A percentile compares a stretch with the other conserved stretches of the same genome.
Conservation (phyloP, 768 basidiomycete genomes). For the Lanmaoa pseudosensibilis region DNA sequence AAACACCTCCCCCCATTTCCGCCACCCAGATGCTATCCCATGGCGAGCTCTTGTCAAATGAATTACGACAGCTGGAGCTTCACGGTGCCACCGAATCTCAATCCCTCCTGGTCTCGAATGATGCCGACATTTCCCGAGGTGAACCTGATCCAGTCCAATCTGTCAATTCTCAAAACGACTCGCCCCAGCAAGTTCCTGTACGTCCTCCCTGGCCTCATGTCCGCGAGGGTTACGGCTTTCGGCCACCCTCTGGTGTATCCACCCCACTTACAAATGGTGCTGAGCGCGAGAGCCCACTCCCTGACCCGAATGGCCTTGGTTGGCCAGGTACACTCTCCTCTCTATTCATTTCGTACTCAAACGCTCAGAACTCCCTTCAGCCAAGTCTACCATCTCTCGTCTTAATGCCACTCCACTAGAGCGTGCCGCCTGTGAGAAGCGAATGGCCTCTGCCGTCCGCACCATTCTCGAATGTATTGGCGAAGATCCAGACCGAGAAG, state of each 20-base stretch:
- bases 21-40: slow-evolving; percentile 32
- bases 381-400: slow-evolving; percentile 86
- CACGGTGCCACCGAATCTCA: slow-evolving; percentile 14
- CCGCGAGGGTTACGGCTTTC: slow-evolving; percentile 83
- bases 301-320: slow-evolving; percentile 74
- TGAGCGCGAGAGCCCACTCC: slow-evolving; percentile 36
- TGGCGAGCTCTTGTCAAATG: slow-evolving; percentile 43
- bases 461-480: slow-evolving; percentile 96
- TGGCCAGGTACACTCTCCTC: slow-evolving; percentile 73
- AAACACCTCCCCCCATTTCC: neutral
- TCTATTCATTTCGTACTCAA: slow-evolving; percentile 5
- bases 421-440: slow-evolving; percentile 67
- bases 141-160: slow-evolving; percentile 3
- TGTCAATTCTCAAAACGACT: slow-evolving; percentile 9
- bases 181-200: slow-evolving; percentile 14
- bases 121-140: slow-evolving; percentile 11
- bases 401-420: slow-evolving; percentile 79
- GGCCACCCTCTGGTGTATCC: slow-evolving; percentile 62
- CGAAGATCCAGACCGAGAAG: slow-evolving; percentile 96
- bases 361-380: slow-evolving; percentile 40
- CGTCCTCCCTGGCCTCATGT: slow-evolving; percentile 37
- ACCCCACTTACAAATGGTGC: slow-evolving; percentile 50
- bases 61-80: slow-evolving; percentile 48
- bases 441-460: slow-evolving; percentile 81
- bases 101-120: neutral